Conservation (phyloP, 768 basidiomycete genomes). For the Chiua virens region DNA sequence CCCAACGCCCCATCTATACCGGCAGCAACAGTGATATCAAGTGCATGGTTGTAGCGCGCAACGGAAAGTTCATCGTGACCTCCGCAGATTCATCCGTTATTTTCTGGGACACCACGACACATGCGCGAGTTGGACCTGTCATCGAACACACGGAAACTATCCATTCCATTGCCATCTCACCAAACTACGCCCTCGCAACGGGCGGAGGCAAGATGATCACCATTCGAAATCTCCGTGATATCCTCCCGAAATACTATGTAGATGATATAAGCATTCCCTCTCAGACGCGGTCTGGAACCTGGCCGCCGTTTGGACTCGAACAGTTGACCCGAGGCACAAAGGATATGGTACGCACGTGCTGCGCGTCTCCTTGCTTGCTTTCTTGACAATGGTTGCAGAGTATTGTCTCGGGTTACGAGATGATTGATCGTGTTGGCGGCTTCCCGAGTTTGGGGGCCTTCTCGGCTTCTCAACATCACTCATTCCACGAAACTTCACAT, state of each 20-base stretch:
- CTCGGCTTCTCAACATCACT: not conserved
- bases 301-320: not conserved
- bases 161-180: constrained; percentile 6
- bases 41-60: constrained; percentile 2
- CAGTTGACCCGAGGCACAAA: too few relatives aligned
- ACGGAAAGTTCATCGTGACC: constrained; percentile 8
- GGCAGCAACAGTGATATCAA: not conserved
- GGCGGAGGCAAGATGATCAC: not conserved
- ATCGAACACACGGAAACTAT: not conserved
- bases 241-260: constrained; percentile 1
- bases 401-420: too few relatives aligned
- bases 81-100: not conserved
- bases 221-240: constrained; percentile 1
- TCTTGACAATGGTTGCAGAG: not conserved
- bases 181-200: constrained; percentile 1
- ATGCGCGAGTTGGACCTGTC: constrained; percentile 5
- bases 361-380: not conserved
- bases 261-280: not conserved
- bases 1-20: constrained; percentile 4
- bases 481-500: not conserved
- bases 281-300: not conserved
- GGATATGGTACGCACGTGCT: too few relatives aligned
- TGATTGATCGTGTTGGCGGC: not conserved
- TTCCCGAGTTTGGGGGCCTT: not conserved
- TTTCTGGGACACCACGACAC: constrained; percentile 14